A percentile compares a stretch with the other conserved stretches of the same genome.
phyloP scores from a whole-genome alignment of 768 basidiomycete species.

The Termitomyces sp. region DNA sequence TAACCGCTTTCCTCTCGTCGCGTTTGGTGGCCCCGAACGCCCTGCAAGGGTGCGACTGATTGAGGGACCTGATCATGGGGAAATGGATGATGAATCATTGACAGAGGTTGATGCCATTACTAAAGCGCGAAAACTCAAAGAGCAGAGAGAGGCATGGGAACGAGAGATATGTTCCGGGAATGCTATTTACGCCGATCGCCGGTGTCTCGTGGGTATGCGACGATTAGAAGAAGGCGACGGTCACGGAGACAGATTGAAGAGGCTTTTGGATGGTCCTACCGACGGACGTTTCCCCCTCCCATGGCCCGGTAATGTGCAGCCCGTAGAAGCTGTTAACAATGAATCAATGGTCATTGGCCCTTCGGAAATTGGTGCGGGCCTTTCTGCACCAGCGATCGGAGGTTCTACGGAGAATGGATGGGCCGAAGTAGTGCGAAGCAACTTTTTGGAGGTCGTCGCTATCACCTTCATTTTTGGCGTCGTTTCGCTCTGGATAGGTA shows the following conservation, averaged over 20 bases:
- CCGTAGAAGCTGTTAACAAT: constrained; percentile 3
- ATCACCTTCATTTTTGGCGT: constrained; percentile 22
- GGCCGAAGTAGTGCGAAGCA: constrained; percentile 8
- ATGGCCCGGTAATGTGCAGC: constrained; percentile 8
- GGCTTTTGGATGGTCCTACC: constrained; percentile 58
- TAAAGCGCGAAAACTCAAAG: constrained; percentile 31
- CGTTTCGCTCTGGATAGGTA: constrained; percentile 27
- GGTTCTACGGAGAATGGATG: constrained; percentile 8
- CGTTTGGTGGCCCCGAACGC: constrained; percentile 42
- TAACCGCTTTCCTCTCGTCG: constrained; percentile 74
- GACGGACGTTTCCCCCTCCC: constrained; percentile 12
- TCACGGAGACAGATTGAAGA: constrained; percentile 34
- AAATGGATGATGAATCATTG: constrained; percentile 27
- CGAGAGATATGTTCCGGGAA: constrained; percentile 10
- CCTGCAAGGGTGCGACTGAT: constrained; percentile 16
- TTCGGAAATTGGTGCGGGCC: neutral
- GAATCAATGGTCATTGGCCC: constrained; percentile 1
- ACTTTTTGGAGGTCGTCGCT: constrained; percentile 20
- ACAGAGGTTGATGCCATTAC: constrained; percentile 41
- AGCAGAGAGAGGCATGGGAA: constrained; percentile 13
- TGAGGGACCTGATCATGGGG: constrained; percentile 17
- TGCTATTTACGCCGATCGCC: constrained; percentile 30
- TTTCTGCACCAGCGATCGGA: neutral
- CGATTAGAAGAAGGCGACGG: constrained; percentile 49
- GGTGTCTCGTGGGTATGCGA: constrained; percentile 62